Evolutionary conservation across 352 stramenopile genomes (phyloP), one percentile per base, ranked within the genome.

Genomic region (Stephanocyclus meneghinianus): DNA sequence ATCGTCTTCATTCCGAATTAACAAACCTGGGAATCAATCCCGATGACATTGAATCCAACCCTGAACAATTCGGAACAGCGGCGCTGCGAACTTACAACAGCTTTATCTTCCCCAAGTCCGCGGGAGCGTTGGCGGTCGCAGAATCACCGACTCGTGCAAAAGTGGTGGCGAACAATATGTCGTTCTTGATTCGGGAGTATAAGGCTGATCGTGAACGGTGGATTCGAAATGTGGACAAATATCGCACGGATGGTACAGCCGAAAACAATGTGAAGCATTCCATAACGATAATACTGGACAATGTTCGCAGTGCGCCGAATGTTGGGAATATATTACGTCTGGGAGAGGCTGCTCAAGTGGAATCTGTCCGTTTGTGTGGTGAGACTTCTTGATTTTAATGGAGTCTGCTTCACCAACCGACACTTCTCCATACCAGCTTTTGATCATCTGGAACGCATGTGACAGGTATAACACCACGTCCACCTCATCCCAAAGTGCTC

Each of bases 101-200:
- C 30, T 87, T 87, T 68, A 50, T 87, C 13, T 57, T 87, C 29
- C 81, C 81, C 51, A 84, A 83, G 68, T 79, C 68, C 26, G 35
- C 60, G 21, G 81, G 81, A 50, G 81, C 81, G 21, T 72, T 79
- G 59, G 81, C 76, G n/a, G 74, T 85, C 44, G 72, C 76, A 47
- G 69, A 85, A 51, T 78, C 71, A 18, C 72, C 81, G 16, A 81
- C 80, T 40, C 71, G 81, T 51, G 71, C 81, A 1, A 32, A 56
- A 26, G 76, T 85, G 18, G 73, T 87, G 45, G 81, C 81, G 16
- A 87, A 85, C 37, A 85, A 72, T 42, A 87, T 87, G 40, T 80
- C 81, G 59, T 87, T 87, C 53, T 69, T 83, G 11, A 59, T 71
- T 4, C 51, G 81, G 57, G 81, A 87, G 61, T 73, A 76, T 21